Base-by-base conservation (phyloP, 2,329 filamentous ascomycete species). In the Talaromyces sp. region DNA sequence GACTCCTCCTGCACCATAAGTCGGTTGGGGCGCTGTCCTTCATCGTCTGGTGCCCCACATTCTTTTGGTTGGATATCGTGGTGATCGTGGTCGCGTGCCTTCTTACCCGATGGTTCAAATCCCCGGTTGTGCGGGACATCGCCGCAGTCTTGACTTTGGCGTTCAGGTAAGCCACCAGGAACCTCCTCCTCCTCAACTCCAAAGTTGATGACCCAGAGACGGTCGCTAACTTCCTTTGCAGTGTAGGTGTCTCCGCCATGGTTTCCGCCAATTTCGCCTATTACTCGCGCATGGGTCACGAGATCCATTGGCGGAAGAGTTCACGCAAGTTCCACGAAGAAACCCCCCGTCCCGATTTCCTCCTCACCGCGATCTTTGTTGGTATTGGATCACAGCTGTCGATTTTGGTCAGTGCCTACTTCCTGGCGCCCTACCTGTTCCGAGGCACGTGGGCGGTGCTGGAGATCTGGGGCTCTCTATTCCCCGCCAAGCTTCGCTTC, bases 251-350 rank as follows among this genome's bases (percentile, higher is more conserved):
- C 10, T 63, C 62, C 9, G 39, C 20, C 1, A 60, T 63, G 56
- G 37, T 49, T 14, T 42, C 58, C 9, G 55, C 62, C 36, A 65
- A 62, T 17, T 56, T 61, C 39, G 61, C 61, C 11, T 60, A 61
- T 47, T 63, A 57, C 16, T 17, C 59, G 8, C 48, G 52, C 20
- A 60, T 47, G 6, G 64, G 63, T 8, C 37, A 44, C 14, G 64
- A 66, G 47, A 64, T 66, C 13, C 57, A 63, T 39, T 66, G 63
- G 64, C 61, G 57, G 9, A 53, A 60, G 37, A 27, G 24, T 27
- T 43, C 50, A 16, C 46, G 36, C 20, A 22, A 30, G 11, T 56
- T 47, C 20, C 55, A 17, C 41, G 6, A 27, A n/a, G 29, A 24
- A 5, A 37, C 11, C 14, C 48, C 48, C 4, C 16, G 40, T 11